Conservation (phyloP, 2,329 filamentous ascomycete species). For the Knoxdaviesia capensis region DNA sequence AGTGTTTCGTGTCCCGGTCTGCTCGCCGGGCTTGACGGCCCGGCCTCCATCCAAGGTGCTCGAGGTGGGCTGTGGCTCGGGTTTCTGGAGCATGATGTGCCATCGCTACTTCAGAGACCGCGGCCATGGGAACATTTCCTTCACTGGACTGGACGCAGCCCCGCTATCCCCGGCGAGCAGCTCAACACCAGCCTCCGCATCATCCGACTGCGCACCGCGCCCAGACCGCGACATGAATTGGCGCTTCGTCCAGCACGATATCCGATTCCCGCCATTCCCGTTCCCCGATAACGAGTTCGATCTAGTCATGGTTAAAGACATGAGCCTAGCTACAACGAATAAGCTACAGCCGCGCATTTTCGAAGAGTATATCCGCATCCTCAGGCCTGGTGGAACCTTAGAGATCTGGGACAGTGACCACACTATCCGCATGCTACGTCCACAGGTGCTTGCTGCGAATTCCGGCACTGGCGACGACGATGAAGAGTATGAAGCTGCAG, state of each 20-base stretch:
- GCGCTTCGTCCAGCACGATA: conserved; percentile 75
- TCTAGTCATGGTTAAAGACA: conserved; percentile 72
- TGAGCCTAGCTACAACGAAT: conserved; percentile 45
- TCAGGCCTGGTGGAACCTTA: conserved; percentile 58
- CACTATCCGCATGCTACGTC: conserved; percentile 61
- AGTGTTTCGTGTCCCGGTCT: conserved; percentile 63
- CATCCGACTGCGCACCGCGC: conserved; percentile 13
- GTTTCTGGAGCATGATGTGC: conserved; percentile 78
- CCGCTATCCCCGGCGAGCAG: conserved; percentile 34
- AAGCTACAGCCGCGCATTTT: conserved; percentile 33
- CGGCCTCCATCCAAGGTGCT: conserved; percentile 59
- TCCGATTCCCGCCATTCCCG: conserved; percentile 56
- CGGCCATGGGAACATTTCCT: conserved; percentile 50
- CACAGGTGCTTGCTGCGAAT: conserved; percentile 41
- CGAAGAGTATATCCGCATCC: conserved; percentile 57
- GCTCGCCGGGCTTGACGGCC: conserved; percentile 44
- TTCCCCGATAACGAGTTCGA: conserved; percentile 69
- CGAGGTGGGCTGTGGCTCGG: conserved; percentile 74
- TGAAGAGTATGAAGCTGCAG: conserved; percentile 42
- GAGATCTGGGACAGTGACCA: conserved; percentile 87
- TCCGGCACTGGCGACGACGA: conserved; percentile 14
- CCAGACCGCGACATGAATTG: conserved; percentile 59
- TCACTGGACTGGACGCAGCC: conserved; percentile 67
- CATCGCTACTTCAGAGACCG: conserved; percentile 55
- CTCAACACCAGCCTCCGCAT: conserved; percentile 13